Conservation (phyloP, 345 rosid genomes). For the Passiflora organensis region DNA sequence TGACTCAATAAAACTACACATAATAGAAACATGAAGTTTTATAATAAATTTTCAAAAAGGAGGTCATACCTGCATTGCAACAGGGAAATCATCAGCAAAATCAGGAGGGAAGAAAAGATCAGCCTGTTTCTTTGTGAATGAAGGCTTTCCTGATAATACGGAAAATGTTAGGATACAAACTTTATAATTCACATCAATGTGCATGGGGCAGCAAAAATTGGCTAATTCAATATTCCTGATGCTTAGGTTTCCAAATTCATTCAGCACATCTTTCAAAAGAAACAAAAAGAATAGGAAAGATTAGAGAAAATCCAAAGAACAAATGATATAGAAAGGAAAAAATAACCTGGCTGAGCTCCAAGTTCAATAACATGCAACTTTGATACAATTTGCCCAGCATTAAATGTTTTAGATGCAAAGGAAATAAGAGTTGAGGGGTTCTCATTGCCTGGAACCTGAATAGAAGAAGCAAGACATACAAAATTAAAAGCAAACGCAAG, state of each 20-base stretch:
- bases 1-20: not conserved
- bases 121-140: slow-evolving; percentile 92
- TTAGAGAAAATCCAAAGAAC: not conserved
- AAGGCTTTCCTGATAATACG: slow-evolving; percentile 63
- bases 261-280: not conserved
- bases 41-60: not conserved
- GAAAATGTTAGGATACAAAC: not conserved
- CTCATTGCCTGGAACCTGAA: slow-evolving; percentile 92
- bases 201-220: not conserved
- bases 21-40: not conserved
- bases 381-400: slow-evolving; percentile 87
- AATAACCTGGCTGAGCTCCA: slow-evolving; percentile 92
- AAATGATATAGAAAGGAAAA: not conserved
- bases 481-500: not conserved
- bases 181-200: not conserved
- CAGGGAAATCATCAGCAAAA: slow-evolving; percentile 98
- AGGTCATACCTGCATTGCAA: slow-evolving; percentile 85
- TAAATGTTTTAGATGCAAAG: slow-evolving; percentile 80
- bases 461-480: not conserved
- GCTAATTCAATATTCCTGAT: not conserved
- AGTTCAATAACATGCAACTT: slow-evolving; percentile 95
- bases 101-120: slow-evolving; percentile 99
- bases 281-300: not conserved
- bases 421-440: slow-evolving; percentile 85
- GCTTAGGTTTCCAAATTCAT: not conserved